Evolutionary conservation across 2,329 filamentous ascomycete species (phyloP), one percentile per base, ranked within the genome.

Genomic region (Pseudogymnoascus sp.): DNA sequence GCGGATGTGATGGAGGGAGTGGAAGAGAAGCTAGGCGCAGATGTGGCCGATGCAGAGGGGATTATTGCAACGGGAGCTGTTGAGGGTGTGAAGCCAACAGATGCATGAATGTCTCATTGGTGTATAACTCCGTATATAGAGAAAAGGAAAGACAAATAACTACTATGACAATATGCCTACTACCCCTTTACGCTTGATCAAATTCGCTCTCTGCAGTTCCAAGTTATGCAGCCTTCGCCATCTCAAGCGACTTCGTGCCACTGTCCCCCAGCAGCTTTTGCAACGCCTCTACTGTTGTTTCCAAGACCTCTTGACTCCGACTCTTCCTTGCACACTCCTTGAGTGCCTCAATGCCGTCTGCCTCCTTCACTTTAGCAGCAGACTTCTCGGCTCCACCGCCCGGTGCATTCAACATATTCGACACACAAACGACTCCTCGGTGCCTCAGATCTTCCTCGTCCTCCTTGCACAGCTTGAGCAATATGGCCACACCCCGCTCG

Each of bases 381-480:
- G 85, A 89, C 65, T 79, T 77, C 63, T 80, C 76, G 0, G 89
- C 90, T 0, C 85, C 80, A 13, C 88, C 84, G 1, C 85, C 89
- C 7, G 88, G 85, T 3, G 84, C 83, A 10, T 80, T 80, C 5
- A 91, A 79, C 72, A 97, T 78, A 72, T 96, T 96, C 66, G 85
- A 80, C 15, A 95, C 73, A 64, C 88, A 85, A 26, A 93, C 91
- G 1, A 89, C 83, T 0, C 91, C 95, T 7, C 95, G 79, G 72
- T 88, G 85, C 60, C 85, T 78, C 64, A 93, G 71, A 63, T 88
- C 85, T 69, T 89, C 87, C 62, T 82, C 82, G 5, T 89, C 84
- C 67, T 96, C 91, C 15, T 80, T 78, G 70, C 91, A 96, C 72
- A 97, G 76, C 0, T 82, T 85, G n/a, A 99, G 75, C n/a, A 97